Evolutionary conservation across 2,329 filamentous ascomycete genomes (phyloP).

Genomic region (Colletotrichum sp.): DNA sequence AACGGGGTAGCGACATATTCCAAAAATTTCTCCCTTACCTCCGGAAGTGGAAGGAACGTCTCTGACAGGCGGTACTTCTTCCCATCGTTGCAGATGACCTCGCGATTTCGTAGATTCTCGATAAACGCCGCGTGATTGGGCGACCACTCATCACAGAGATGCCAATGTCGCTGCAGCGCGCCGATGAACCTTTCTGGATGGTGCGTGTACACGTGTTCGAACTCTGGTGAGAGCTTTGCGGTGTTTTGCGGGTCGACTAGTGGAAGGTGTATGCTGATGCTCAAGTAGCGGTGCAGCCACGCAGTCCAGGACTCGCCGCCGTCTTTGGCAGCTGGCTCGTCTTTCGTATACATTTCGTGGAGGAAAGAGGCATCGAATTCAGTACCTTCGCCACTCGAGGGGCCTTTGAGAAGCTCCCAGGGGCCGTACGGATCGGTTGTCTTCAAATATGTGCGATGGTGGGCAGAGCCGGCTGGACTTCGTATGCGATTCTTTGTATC

Average conservation of each 20-base stretch:
- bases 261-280: background rate
- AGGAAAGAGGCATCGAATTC: background rate
- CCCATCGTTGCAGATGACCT: background rate
- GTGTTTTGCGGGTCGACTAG: background rate
- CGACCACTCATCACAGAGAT: background rate
- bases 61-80: background rate
- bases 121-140: background rate
- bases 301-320: background rate
- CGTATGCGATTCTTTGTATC: background rate
- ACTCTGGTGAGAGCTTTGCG: background rate
- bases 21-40: background rate
- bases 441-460: background rate
- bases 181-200: background rate
- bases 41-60: background rate
- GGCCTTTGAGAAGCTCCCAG: background rate
- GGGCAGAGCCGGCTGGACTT: background rate
- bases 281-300: background rate
- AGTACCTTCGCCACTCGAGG: accelerated
- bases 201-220: background rate
- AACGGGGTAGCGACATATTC: background rate
- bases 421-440: background rate
- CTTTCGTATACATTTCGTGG: background rate
- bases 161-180: background rate
- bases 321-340: background rate
- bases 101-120: background rate